phyloP scores from a whole-genome alignment of 345 rosid genomes.

The Lepidium aucheri region DNA sequence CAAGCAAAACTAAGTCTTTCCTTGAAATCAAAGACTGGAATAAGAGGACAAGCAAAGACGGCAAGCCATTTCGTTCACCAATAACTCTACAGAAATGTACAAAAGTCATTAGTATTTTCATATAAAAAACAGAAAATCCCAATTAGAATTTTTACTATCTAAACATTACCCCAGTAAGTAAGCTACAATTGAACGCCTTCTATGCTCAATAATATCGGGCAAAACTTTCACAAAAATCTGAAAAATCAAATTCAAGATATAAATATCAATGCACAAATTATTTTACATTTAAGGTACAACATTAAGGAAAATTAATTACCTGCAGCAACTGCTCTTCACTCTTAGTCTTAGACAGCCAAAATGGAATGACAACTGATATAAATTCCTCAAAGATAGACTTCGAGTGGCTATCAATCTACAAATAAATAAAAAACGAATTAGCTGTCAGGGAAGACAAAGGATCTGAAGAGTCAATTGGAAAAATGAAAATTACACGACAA shows the following conservation, averaged over 20 bases:
- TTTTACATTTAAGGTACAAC: not conserved
- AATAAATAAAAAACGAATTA: not conserved
- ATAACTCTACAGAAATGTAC: constrained; percentile 48
- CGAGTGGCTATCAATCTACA: constrained; percentile 72
- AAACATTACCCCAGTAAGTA: constrained; percentile 64
- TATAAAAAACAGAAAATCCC: not conserved
- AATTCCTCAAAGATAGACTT: constrained; percentile 66
- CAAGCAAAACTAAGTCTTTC: constrained; percentile 36
- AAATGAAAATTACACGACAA: not conserved
- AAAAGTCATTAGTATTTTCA: not conserved
- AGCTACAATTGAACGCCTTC: constrained; percentile 61
- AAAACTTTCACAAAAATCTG: constrained; percentile 77
- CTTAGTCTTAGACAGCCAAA: constrained; percentile 63
- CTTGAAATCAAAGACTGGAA: constrained; percentile 54
- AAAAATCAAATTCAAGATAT: constrained; percentile 2
- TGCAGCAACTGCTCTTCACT: constrained; percentile 53
- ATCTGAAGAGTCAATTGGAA: not conserved
- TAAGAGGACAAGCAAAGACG: constrained; percentile 67
- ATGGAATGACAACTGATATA: constrained; percentile 70
- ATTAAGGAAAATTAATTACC: constrained; percentile 35
- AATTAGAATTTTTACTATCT: not conserved
- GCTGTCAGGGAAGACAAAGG: not conserved
- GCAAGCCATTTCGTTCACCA: constrained; percentile 74
- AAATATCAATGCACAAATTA: not conserved
- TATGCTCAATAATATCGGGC: constrained; percentile 70